Percentiles rank a stretch among this genome's conserved stretches.
Conservation (phyloP, 2,329 filamentous ascomycete genomes). For the Aspergillus sp. region DNA sequence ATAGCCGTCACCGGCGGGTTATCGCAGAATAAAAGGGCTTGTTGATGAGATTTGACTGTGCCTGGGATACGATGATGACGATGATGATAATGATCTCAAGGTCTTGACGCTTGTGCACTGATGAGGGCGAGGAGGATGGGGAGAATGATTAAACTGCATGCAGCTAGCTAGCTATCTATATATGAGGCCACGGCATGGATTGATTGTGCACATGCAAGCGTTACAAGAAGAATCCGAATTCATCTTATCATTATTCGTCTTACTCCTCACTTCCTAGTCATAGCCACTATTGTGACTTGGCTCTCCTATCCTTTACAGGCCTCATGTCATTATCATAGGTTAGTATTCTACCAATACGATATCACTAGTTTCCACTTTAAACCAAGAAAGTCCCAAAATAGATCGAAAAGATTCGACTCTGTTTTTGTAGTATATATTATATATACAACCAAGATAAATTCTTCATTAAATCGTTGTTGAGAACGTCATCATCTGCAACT, state of each 20-base stretch:
- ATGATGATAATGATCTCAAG: not conserved
- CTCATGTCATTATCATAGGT: not conserved
- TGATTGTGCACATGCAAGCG: not conserved
- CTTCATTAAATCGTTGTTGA: constrained; percentile 39
- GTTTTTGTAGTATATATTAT: not conserved
- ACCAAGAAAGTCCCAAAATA: not conserved
- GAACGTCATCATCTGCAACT: constrained; percentile 31
- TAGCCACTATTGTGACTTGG: not conserved
- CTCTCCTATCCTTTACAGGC: not conserved
- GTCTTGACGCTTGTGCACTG: not conserved
- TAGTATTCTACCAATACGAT: not conserved
- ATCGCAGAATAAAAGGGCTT: not conserved
- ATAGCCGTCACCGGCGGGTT: not conserved
- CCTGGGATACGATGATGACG: not conserved
- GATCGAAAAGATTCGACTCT: not conserved
- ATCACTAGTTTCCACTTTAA: too few relatives aligned
- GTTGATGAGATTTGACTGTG: not conserved
- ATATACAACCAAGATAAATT: not conserved
- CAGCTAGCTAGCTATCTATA: not conserved
- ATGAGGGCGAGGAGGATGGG: too few relatives aligned
- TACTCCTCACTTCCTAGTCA: not conserved
- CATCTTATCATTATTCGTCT: not conserved
- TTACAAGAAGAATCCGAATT: not conserved
- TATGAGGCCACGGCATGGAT: not conserved
- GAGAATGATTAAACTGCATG: not conserved